Base-by-base conservation (phyloP, 2,329 filamentous ascomycete genomes). In the Pseudopyricularia cyperi region DNA sequence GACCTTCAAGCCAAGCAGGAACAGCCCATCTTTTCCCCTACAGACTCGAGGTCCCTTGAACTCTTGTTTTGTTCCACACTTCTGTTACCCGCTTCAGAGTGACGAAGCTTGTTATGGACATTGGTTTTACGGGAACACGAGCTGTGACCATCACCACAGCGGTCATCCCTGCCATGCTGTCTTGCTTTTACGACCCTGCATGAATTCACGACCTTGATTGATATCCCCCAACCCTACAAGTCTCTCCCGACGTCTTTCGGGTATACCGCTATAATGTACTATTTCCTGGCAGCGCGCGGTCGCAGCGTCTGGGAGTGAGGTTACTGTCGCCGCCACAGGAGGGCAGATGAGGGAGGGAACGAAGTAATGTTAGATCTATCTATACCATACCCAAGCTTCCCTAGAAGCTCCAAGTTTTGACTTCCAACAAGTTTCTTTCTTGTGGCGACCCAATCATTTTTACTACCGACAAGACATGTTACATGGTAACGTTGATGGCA, bases 21-120 rank as follows among this genome's bases (percentile, higher is more conserved):
- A 48, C 68, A 72, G 22, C 72, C 74, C 4, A 68, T 72, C 35
- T 80, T 80, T 57, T 75, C 68, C 17, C 70, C 70, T 4, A 68
- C 68, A 1, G 69, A 72, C 54, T 72, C 71, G n/a, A 65, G 70
- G 34, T 73, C 70, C 1, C 63, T 72, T 30, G 71, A 73, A 59
- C 68, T 73, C 49, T 55, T 71, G 24, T 71, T 72, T 54, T 72
- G 69, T 54, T 68, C 70, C 9, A 65, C 66, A 6, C 63, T 73
- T 26, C 62, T 73, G 26, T 63, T 72, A 32, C 60, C 64, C 17
- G 51, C 54, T 26, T 54, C 55, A 15, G 59, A 63, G 28, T 58
- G 52, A 39, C n/a, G 26, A 17, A 14, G 19, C 22, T 17, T 12
- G 37, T 14, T 4, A 24, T 44, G 19, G 22, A 24, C 39, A 26